Conservation (phyloP, 495 filamentous ascomycete genomes). For the Penicillium bialowiezense region DNA sequence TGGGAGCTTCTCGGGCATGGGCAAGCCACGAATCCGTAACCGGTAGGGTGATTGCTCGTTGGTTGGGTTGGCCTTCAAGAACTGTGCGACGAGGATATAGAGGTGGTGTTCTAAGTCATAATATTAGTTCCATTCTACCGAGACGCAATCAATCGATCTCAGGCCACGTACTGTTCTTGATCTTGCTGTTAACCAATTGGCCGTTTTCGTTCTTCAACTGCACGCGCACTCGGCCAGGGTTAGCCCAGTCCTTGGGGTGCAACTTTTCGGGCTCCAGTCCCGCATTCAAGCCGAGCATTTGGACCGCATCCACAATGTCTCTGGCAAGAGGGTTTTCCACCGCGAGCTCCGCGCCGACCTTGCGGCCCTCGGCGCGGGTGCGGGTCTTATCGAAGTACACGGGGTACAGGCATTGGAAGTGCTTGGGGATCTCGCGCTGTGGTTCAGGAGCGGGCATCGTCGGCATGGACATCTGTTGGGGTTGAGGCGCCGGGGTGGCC, state of each 20-base stretch:
- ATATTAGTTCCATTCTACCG: background rate
- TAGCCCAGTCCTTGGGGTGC: slow-evolving; percentile 96
- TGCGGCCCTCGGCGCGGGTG: slow-evolving; percentile 71
- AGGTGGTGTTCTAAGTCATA: slow-evolving; percentile 71
- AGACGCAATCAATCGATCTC: background rate
- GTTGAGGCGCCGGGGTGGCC: slow-evolving; percentile 7
- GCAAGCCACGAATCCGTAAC: slow-evolving; percentile 65
- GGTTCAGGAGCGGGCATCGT: slow-evolving; percentile 29
- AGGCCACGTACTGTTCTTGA: slow-evolving; percentile 71
- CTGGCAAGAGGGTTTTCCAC: slow-evolving; percentile 84
- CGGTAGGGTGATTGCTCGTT: slow-evolving; percentile 63
- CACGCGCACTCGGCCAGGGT: slow-evolving; percentile 86
- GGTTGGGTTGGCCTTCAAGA: slow-evolving; percentile 74
- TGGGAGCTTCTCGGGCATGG: slow-evolving; percentile 61
- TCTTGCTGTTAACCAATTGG: slow-evolving; percentile 39
- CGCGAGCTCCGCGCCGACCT: slow-evolving; percentile 67
- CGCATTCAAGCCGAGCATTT: slow-evolving; percentile 65
- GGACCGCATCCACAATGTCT: slow-evolving; percentile 83
- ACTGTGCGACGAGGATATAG: slow-evolving; percentile 69
- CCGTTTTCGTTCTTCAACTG: slow-evolving; percentile 61
- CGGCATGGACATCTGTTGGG: slow-evolving; percentile 35
- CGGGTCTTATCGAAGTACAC: slow-evolving; percentile 86
- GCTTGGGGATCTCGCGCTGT: slow-evolving; percentile 59
- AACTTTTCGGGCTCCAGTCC: slow-evolving; percentile 88
- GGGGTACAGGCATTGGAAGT: slow-evolving; percentile 88